Evolutionary conservation across 1,284 basidiomycete species (phyloP), one percentile per base, ranked within the genome.

Genomic region (Trichosporon faecale): DNA sequence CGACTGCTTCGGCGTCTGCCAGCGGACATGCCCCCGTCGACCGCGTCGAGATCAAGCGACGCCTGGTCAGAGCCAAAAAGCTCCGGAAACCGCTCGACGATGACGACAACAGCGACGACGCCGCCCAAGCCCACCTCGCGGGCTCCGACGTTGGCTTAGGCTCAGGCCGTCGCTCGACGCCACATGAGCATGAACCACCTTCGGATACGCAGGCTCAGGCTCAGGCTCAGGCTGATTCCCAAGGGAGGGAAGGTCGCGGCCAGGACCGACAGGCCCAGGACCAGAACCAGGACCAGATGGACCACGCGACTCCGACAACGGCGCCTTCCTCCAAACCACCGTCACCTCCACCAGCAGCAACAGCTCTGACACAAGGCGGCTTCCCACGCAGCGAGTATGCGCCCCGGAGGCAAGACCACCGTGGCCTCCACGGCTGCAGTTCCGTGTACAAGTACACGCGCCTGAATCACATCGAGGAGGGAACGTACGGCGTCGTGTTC

Each of bases 401-500:
- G 0, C 94, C 93, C 88, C 44, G 86, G 94, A 69, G 90, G 88
- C 2, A 83, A 85, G 2, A 44, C 40, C 92, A 96, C 79, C 93
- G 93, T 25, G 86, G 89, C 0, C 88, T 96, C 44, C 81, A 87
- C 37, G 89, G 93, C 0, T 95, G 95, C 46, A 89, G 95, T 23
- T 95, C 93, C 2, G 95, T 97, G 3, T 95, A 94, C 84, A 90
- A 87, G 78, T 97, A 96, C 82, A 94, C 97, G 78, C 86, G 93
- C 14, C 86, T 99, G 46, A 99, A 99, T 82, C 94, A 98, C 77
- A 99, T 99, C 77, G 97, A 99, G 84, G 97, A 99, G 85, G 97
- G 97, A 1, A 95, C 95, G 0, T 99, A 99, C 79, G 97, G 97
- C 18, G 90, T 99, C 57, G 97, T 99, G 14, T 99, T 95, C 77